These are phyloP conservation scores for Auricularia cornea DNA, from an alignment of 768 basidiomycete genomes.

Conservation along the genomic window DNA sequence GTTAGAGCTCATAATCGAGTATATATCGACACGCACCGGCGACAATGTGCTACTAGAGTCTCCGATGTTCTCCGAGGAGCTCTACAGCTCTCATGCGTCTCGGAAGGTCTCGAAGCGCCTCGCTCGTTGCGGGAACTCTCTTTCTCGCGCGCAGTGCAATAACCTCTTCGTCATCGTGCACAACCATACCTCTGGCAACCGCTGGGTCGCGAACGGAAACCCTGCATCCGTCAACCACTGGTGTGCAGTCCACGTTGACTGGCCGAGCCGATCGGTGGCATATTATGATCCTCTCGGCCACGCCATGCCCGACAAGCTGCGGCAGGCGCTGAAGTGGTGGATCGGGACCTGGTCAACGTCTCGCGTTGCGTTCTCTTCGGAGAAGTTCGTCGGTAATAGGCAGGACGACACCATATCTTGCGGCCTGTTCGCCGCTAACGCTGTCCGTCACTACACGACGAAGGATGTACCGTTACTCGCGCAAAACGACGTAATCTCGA, in stretches of 20 bases:
- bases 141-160: neutral
- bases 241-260: neutral
- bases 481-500: too few relatives aligned
- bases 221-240: neutral
- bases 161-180: neutral
- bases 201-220: neutral
- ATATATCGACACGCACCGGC: neutral
- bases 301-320: neutral
- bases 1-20: neutral
- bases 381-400: constrained; percentile 4
- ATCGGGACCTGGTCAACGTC: neutral
- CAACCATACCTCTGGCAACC: neutral
- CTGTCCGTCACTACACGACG: neutral
- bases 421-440: constrained; percentile 13
- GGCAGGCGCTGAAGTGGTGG: neutral
- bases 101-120: neutral
- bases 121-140: neutral
- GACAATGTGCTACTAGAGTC: neutral
- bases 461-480: neutral
- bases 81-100: neutral
- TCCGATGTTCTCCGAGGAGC: neutral
- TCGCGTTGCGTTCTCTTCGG: neutral
- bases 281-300: neutral
- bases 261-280: neutral
- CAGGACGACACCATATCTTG: constrained; percentile 17